phyloP scores from a whole-genome alignment of 1,284 basidiomycete species.

The Pyrrhoderma noxium region DNA sequence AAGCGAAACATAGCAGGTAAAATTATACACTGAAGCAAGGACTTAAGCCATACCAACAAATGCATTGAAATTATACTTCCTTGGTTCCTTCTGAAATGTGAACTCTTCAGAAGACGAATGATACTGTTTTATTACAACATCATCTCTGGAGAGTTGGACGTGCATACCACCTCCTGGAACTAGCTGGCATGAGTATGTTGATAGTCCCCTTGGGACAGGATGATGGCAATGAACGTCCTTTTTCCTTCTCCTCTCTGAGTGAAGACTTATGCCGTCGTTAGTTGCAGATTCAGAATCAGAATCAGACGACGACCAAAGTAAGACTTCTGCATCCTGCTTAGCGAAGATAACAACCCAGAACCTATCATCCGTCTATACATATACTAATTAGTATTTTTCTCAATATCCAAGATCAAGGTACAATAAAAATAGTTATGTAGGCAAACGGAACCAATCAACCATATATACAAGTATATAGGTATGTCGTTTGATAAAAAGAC shows the following conservation, averaged over 20 bases:
- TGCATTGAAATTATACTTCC: conserved; percentile 60
- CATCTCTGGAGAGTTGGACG: conserved; percentile 49
- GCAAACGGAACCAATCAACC: too few species aligned
- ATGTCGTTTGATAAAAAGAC: too few species aligned
- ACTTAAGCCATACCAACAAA: conserved; percentile 37
- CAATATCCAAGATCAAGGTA: too few species aligned
- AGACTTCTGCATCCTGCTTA: conserved; percentile 46
- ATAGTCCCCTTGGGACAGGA: conserved; percentile 49
- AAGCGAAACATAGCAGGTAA: too few species aligned
- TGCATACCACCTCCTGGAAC: conserved; percentile 51
- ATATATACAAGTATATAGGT: too few species aligned
- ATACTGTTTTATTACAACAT: conserved; percentile 44
- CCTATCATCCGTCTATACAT: conserved; percentile 35
- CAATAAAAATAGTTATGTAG: too few species aligned
- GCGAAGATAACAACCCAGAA: conserved; percentile 30
- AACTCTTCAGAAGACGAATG: conserved; percentile 35
- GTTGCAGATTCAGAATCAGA: not conserved
- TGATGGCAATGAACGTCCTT: conserved; percentile 41
- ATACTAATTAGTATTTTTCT: not conserved
- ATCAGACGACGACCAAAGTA: conserved; percentile 39
- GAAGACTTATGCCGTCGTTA: not conserved
- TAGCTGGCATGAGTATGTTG: conserved; percentile 58
- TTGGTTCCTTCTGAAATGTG: conserved; percentile 44
- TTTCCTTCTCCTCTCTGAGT: conserved; percentile 19
- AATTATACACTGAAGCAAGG: too few species aligned